Conservation (phyloP, 352 stramenopile species). For the Phytopythium sindhum region DNA sequence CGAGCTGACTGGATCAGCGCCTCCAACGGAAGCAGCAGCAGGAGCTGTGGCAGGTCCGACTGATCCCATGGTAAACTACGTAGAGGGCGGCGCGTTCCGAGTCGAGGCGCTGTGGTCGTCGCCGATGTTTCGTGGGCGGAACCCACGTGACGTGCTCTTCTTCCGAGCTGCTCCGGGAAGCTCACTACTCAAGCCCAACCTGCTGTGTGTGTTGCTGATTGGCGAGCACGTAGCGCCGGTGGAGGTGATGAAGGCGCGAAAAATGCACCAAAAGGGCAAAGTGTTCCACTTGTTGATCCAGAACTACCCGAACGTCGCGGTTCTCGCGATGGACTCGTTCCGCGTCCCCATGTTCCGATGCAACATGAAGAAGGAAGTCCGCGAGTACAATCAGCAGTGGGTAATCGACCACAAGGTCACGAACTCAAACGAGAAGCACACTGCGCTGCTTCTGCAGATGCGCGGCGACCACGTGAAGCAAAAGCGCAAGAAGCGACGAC, state of each 20-base stretch:
- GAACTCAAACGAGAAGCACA: slow-evolving; percentile 34
- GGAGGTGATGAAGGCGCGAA: slow-evolving; percentile 45
- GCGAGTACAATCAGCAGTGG: slow-evolving; percentile 70
- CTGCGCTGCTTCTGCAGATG: slow-evolving; percentile 52
- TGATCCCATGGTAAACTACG: slow-evolving; percentile 7
- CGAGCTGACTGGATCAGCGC: neutral
- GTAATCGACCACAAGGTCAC: slow-evolving; percentile 44
- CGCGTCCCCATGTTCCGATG: slow-evolving; percentile 68
- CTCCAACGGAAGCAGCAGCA: neutral
- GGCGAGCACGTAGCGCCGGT: slow-evolving; percentile 51
- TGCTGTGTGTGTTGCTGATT: slow-evolving; percentile 57
- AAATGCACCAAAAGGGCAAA: slow-evolving; percentile 61
- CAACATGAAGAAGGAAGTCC: slow-evolving; percentile 38
- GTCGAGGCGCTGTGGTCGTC: slow-evolving; percentile 49
- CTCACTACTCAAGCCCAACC: slow-evolving; percentile 51
- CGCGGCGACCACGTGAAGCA: slow-evolving; percentile 31
- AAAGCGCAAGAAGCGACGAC: slow-evolving; percentile 15
- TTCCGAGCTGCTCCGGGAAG: slow-evolving; percentile 65
- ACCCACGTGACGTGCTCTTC: slow-evolving; percentile 61
- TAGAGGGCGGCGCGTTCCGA: neutral
- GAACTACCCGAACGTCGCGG: slow-evolving; percentile 53
- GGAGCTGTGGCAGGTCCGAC: neutral
- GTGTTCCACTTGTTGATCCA: slow-evolving; percentile 74
- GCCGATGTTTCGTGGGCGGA: slow-evolving; percentile 47
- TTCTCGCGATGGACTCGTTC: slow-evolving; percentile 72